These are phyloP conservation scores for Lobulomyces angularis DNA, from an alignment of 192 early-diverging fungal genomes.

Conservation along the genomic window DNA sequence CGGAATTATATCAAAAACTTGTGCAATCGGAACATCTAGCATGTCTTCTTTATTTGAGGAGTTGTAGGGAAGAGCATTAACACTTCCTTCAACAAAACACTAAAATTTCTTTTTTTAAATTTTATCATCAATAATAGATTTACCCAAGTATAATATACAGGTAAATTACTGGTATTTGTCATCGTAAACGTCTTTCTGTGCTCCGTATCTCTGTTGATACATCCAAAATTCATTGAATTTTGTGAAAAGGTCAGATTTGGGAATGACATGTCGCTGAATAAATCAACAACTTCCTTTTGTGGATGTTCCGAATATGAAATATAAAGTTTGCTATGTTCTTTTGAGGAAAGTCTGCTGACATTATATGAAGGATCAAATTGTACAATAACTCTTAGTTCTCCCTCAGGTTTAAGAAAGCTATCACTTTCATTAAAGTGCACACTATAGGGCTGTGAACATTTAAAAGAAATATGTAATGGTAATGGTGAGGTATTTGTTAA, in stretches of 20 bases:
- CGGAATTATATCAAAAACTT: conserved; percentile 42
- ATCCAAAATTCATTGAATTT: conserved; percentile 25
- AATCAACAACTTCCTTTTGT: conserved; percentile 35
- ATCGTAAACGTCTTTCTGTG: conserved; percentile 25
- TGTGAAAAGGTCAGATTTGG: conserved; percentile 35
- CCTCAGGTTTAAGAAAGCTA: conserved; percentile 19
- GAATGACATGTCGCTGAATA: conserved; percentile 33
- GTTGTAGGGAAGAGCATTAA: too few species aligned
- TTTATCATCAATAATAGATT: background rate
- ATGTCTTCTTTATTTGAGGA: conserved; percentile 7
- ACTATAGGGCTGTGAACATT: conserved; percentile 18
- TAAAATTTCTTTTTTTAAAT: too few species aligned
- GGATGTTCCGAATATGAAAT: conserved; percentile 43
- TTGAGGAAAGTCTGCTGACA: conserved; percentile 25
- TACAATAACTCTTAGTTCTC: conserved; percentile 15
- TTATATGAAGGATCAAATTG: conserved; percentile 30
- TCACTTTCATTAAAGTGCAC: conserved; percentile 13
- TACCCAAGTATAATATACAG: conserved; percentile 40
- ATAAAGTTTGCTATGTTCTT: conserved; percentile 33
- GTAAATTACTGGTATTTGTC: conserved; percentile 28
- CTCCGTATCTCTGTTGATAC: conserved; percentile 33
- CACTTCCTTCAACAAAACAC: conserved; percentile 21
- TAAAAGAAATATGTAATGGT: conserved; percentile 28
- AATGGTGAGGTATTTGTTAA: conserved; percentile 35
- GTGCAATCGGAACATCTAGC: conserved; percentile 11